Conservation (phyloP, 257 asterid genomes). For the Schizonepeta tenuifolia region DNA sequence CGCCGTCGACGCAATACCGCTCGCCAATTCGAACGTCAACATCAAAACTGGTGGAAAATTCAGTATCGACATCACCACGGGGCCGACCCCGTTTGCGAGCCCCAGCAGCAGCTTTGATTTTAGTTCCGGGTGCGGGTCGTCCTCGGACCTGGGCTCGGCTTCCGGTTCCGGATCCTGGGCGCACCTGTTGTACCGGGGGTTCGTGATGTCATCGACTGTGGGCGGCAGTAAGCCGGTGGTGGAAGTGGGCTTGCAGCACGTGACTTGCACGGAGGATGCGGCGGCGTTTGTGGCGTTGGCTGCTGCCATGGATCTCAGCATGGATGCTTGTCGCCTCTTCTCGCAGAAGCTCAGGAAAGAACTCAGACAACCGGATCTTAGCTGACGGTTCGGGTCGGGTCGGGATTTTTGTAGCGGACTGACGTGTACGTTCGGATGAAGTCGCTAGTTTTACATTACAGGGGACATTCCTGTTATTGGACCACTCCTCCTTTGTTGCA, state of each 20-base stretch:
- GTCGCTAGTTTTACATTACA: not conserved
- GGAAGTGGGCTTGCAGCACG: conserved; percentile 93
- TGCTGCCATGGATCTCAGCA: conserved; percentile 90
- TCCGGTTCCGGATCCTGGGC: conserved; percentile 91
- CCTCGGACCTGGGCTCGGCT: conserved; percentile 54
- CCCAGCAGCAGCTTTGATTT: conserved; percentile 85
- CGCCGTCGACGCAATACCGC: conserved; percentile 65
- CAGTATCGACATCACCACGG: conserved; percentile 73
- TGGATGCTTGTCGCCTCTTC: conserved; percentile 88
- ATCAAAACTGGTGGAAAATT: conserved; percentile 72
- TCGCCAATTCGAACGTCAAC: conserved; percentile 65
- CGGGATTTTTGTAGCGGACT: not conserved
- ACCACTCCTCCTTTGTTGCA: not conserved
- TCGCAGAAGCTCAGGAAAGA: conserved; percentile 83
- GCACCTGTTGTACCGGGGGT: conserved; percentile 70
- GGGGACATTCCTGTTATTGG: not conserved
- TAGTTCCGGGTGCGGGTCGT: conserved; percentile 67
- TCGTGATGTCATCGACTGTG: conserved; percentile 87
- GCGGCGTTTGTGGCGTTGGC: conserved; percentile 97
- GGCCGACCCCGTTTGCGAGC: conserved; percentile 74
- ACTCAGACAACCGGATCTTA: conserved; percentile 63
- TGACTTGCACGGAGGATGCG: conserved; percentile 94
- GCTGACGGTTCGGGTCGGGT: conserved; percentile 33
- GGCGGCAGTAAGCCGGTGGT: conserved; percentile 75
- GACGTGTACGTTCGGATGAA: conserved; percentile 1